Conservation (phyloP, 2,329 filamentous ascomycete species). For the Alternaria conjuncta region DNA sequence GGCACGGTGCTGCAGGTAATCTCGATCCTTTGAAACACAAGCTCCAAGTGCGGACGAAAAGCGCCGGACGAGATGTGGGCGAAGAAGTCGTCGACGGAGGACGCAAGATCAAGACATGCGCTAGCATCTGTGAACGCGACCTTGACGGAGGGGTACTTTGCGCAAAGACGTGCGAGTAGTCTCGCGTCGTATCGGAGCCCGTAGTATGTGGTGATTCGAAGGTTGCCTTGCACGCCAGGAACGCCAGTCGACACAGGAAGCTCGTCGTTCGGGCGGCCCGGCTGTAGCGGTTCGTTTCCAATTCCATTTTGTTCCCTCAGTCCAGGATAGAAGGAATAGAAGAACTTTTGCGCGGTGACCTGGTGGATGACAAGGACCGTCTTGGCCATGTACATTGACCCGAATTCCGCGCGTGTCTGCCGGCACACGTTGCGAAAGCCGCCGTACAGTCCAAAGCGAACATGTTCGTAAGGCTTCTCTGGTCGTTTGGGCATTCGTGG, state of each 20-base stretch:
- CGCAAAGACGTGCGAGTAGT: background rate
- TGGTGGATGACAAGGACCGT: background rate
- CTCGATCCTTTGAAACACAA: background rate
- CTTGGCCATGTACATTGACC: background rate
- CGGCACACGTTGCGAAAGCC: background rate
- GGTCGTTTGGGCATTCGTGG: background rate
- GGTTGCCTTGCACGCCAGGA: background rate
- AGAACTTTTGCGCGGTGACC: background rate
- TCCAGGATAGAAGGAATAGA: background rate
- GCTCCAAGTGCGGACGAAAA: background rate
- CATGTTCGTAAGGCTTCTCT: background rate
- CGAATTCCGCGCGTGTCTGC: background rate
- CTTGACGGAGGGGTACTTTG: background rate
- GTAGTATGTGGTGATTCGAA: background rate
- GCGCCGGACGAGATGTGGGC: background rate
- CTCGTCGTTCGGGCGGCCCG: accelerated
- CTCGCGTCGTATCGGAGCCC: background rate
- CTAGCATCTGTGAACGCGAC: background rate
- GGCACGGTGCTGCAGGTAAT: background rate
- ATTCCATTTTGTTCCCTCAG: background rate
- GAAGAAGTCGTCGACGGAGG: background rate
- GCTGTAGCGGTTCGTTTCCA: accelerated
- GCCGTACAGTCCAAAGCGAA: background rate
- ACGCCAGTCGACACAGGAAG: background rate
- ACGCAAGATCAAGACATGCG: background rate